A percentile compares a stretch with the other conserved stretches of the same genome.
These are phyloP conservation scores for Collybia mongolica DNA, from an alignment of 768 basidiomycete genomes.

Conservation along the genomic window DNA sequence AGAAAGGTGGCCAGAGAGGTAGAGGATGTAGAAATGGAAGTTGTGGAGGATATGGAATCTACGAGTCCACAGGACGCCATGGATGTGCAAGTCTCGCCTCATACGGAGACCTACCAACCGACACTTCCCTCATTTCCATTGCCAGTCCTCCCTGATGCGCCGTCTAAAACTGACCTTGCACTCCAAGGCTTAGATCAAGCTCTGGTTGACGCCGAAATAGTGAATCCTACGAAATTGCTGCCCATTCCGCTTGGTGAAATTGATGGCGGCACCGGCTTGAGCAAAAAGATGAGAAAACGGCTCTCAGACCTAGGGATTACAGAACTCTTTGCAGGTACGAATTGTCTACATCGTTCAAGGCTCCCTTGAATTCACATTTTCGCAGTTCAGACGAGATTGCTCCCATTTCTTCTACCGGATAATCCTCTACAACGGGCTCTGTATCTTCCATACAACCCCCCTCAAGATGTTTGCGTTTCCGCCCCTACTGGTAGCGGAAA, in stretches of 20 bases:
- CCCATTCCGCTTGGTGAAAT: slow-evolving; percentile 43
- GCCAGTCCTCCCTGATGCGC: slow-evolving; percentile 63
- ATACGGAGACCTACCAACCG: slow-evolving; percentile 25
- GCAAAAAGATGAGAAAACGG: slow-evolving; percentile 57
- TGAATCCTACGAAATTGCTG: slow-evolving; percentile 51
- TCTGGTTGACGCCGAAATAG: slow-evolving; percentile 64
- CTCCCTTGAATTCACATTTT: slow-evolving; percentile 2
- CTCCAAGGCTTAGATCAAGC: slow-evolving; percentile 79
- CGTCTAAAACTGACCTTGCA: slow-evolving; percentile 68
- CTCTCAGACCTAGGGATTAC: slow-evolving; percentile 77
- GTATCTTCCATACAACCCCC: slow-evolving; percentile 65
- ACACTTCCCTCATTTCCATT: slow-evolving; percentile 69
- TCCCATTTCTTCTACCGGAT: slow-evolving; percentile 74
- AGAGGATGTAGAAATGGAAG: slow-evolving; percentile 21
- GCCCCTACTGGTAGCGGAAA: slow-evolving; percentile 99
- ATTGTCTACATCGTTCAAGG: not conserved
- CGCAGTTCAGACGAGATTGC: slow-evolving; percentile 83
- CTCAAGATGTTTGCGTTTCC: slow-evolving; percentile 86
- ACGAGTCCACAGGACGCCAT: slow-evolving; percentile 5
- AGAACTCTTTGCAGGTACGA: slow-evolving; percentile 84
- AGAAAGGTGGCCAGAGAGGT: slow-evolving; percentile 30
- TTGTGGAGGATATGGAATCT: slow-evolving; percentile 10
- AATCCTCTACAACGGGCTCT: slow-evolving; percentile 40
- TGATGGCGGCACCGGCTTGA: slow-evolving; percentile 49
- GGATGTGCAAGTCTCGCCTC: not conserved